Evolutionary conservation across 2,329 filamentous ascomycete species (phyloP).

Genomic region (Penicillium hordei): DNA sequence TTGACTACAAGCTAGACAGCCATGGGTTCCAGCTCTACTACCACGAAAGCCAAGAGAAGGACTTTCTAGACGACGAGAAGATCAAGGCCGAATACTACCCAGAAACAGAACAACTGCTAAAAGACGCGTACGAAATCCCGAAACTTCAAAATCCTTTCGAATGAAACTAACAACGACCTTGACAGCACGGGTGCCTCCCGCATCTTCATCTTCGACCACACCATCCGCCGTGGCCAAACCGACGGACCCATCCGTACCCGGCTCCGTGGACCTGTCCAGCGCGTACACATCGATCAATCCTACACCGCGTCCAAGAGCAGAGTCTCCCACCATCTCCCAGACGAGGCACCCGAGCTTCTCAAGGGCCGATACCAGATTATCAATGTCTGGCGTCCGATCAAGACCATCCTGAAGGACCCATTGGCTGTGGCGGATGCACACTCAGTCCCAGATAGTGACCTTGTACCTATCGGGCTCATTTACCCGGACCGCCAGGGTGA

Average conservation of each 20-base stretch:
- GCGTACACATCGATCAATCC: slow-evolving; percentile 55
- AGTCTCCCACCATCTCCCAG: slow-evolving; percentile 46
- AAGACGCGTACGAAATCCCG: slow-evolving; percentile 36
- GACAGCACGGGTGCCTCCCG: slow-evolving; percentile 43
- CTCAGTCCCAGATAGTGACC: slow-evolving; percentile 52
- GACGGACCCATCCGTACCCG: slow-evolving; percentile 33
- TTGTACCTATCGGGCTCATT: slow-evolving; percentile 52
- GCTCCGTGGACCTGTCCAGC: slow-evolving; percentile 48
- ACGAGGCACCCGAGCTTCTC: slow-evolving; percentile 46
- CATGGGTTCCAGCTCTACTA: slow-evolving; percentile 49
- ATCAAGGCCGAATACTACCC: slow-evolving; percentile 48
- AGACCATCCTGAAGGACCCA: slow-evolving; percentile 55
- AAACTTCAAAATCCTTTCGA: not conserved
- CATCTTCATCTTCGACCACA: slow-evolving; percentile 53
- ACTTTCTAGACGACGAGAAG: slow-evolving; percentile 45
- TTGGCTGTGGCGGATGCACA: slow-evolving; percentile 55
- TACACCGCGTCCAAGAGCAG: slow-evolving; percentile 45
- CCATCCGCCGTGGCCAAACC: slow-evolving; percentile 44
- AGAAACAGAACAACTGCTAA: slow-evolving; percentile 49
- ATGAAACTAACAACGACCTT: not conserved
- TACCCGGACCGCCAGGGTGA: slow-evolving; percentile 54
- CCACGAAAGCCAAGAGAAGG: slow-evolving; percentile 40
- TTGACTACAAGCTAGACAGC: slow-evolving; percentile 47
- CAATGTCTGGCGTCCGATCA: slow-evolving; percentile 54
- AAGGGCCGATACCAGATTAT: slow-evolving; percentile 50